These are phyloP conservation scores for Laguncularia racemosa DNA, from an alignment of 345 rosid genomes.

Conservation along the genomic window DNA sequence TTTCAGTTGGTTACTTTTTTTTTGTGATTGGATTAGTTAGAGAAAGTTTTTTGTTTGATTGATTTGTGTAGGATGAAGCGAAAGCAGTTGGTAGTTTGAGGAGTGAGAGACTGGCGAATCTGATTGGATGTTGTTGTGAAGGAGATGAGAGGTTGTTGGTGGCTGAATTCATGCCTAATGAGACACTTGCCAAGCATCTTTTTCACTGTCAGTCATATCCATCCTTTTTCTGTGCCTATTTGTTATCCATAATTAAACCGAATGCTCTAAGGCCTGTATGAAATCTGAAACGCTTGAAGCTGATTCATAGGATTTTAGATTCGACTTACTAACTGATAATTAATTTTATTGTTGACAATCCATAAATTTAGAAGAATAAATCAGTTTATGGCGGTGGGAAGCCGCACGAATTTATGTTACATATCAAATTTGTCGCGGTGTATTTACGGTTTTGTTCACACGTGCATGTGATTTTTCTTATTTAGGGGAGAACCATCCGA, in stretches of 20 bases:
- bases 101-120: constrained; percentile 75
- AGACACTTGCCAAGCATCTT: constrained; percentile 92
- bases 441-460: background rate
- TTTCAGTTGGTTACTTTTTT: background rate
- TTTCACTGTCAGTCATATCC: constrained; percentile 61
- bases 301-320: no score
- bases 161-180: constrained; percentile 90
- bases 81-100: constrained; percentile 81
- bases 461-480: background rate
- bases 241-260: background rate
- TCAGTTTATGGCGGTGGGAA: no score
- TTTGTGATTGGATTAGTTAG: background rate
- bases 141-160: constrained; percentile 87
- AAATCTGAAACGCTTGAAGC: no score
- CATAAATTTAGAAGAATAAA: no score
- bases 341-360: no score
- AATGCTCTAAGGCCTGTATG: background rate
- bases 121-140: constrained; percentile 86
- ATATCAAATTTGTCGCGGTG: background rate
- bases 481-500: constrained; percentile 92
- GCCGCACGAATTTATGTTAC: no score
- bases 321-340: no score
- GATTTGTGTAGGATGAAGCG: constrained; percentile 68
- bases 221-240: background rate
- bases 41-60: background rate